Evolutionary conservation across 108 stramenopile genomes (phyloP), one percentile per base, ranked within the genome.

Genomic region (Cyclotella cryptica): DNA sequence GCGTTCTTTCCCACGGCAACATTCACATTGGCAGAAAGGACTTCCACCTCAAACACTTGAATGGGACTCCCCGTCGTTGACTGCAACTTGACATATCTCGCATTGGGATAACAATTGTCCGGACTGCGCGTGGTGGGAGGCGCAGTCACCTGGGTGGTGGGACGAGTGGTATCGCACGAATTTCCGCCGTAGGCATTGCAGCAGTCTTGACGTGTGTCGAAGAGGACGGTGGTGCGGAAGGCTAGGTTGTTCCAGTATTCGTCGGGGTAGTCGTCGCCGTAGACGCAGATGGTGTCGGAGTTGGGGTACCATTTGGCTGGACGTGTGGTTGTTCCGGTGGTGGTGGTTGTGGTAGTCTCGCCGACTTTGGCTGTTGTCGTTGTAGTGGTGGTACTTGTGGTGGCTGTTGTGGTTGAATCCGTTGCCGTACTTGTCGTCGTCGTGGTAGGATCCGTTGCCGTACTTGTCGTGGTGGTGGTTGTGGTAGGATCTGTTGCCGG

Each of bases 11-110:
- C 61, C 3, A 40, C 39, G 15, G 61, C 61, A 62, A 62, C 61
- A 18, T 62, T 62, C 6, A 62, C 40, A 40, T 62, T 62, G 13
- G 22, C 3, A 11, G 61, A 62, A 40, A 62, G 30, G 19, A 62
- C 61, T 30, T 62, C 61, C 61, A 62, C 61, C 19, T 62, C 61
- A 62, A 62, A 62, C 40, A 62, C 61, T 40, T 62, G 61, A 35
- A 62, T 41, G 10, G 13, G 30, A 15, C 19, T 14, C 11, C 61
- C 61, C 22, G 61, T 62, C 12, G 61, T 62, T 7, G 61, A 62
- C 14, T 24, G 61, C 17, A 62, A 41, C 61, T 62, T 62, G 65
- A 66, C 65, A 45, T 39, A 26, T 44, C 44, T 66, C 3, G 65
- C 45, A 35, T 66, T 47, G 22, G 65, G 46, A 12, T 66, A 66